Evolutionary conservation across 768 basidiomycete genomes (phyloP).

Genomic region (Boletales sp.): DNA sequence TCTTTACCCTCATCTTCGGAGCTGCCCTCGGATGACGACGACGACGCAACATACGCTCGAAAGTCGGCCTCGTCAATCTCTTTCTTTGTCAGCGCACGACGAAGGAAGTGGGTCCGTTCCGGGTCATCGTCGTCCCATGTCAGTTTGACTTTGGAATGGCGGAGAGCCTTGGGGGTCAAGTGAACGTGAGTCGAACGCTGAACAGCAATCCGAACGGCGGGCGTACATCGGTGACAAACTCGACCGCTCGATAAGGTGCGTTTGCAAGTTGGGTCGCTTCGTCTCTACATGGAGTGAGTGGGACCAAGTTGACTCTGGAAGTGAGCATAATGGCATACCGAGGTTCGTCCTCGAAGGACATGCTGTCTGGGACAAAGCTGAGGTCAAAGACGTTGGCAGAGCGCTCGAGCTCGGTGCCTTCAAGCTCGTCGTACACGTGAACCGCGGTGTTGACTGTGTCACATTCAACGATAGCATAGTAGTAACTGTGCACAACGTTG

Average conservation of each 20-base stretch:
- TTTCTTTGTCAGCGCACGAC: constrained; percentile 71
- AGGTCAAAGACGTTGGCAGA: constrained; percentile 96
- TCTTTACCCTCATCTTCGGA: constrained; percentile 29
- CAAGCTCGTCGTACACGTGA: constrained; percentile 80
- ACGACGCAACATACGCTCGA: constrained; percentile 70
- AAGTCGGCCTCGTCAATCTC: constrained; percentile 94
- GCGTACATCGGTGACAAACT: constrained; percentile 91
- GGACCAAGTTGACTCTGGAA: not conserved
- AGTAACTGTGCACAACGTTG: constrained; percentile 59
- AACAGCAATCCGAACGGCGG: no score
- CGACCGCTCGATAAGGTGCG: constrained; percentile 65
- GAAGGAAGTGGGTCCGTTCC: constrained; percentile 75
- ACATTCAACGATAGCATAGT: constrained; percentile 92
- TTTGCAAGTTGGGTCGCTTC: constrained; percentile 70
- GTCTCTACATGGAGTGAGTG: constrained; percentile 49
- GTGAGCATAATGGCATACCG: constrained; percentile 42
- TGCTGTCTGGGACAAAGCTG: constrained; percentile 88
- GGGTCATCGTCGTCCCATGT: constrained; percentile 99
- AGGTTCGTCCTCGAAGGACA: constrained; percentile 77
- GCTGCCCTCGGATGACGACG: constrained; percentile 60
- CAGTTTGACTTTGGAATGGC: constrained; percentile 96
- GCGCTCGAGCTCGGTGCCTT: constrained; percentile 93
- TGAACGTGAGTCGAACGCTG: not conserved
- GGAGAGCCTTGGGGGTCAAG: constrained; percentile 63
- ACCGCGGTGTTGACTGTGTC: constrained; percentile 72